Evolutionary conservation across 2,329 filamentous ascomycete species (phyloP), one percentile per base, ranked within the genome.

Genomic region (Hortaea werneckii): DNA sequence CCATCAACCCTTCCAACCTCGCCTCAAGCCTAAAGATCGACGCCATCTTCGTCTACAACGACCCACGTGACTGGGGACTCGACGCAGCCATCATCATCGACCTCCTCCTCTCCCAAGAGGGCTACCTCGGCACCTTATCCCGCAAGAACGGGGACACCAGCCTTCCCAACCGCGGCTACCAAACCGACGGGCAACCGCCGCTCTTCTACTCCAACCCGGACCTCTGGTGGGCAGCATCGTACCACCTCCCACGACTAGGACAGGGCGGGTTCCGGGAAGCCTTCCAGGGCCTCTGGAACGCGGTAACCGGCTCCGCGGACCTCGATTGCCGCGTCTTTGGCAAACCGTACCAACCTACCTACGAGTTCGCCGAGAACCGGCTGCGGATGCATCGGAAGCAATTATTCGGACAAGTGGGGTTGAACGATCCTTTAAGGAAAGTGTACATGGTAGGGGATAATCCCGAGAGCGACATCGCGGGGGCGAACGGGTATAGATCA

Each of bases 41-140:
- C 60, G 88, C 89, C 28, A 79, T 96, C 28, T 84, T 96, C 58
- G 84, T 95, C 5, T 95, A 90, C 75, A 94, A 95, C 64, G 92
- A 96, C 65, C 89, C 92, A 3, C 79, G 92, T 46, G 92, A 98
- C 70, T 98, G 92, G 92, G 88, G 85, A 1, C 75, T 95, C 7
- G 90, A 96, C 64, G 80, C 80, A 2, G 85, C 94, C 61, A 71
- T 96, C 56, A 83, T 96, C 47, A 66, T 84, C 44, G 92, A 98
- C 65, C 69, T 95, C 8, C 71, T 96, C 5, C 74, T 94, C 37
- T 95, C 89, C 0, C 73, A 78, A 12, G 58, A 75, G n/a, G 92
- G 92, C 12, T 78, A 86, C 46, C 63, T 95, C 4, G 92, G 90
- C 27, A 95, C 90, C 0, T 73, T 85, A 37, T 90, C 85, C 0